phyloP scores from a whole-genome alignment of 2,329 filamentous ascomycete species.

The Colletotrichum plurivorum region DNA sequence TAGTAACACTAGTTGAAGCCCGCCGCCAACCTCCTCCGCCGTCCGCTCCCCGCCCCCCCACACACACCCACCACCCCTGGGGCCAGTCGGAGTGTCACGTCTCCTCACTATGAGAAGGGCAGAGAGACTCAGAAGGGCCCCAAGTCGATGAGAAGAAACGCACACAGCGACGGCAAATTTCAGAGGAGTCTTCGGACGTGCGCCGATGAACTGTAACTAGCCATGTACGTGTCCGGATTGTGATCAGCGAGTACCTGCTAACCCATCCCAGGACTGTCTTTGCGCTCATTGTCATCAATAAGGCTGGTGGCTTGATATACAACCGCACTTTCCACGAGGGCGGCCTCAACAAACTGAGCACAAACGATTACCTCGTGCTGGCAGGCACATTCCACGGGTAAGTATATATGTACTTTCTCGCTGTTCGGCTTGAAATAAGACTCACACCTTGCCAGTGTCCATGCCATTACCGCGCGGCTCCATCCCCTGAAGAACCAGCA shows the following conservation, averaged over 20 bases:
- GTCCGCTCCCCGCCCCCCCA: no score
- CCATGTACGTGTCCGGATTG: conserved; percentile 14
- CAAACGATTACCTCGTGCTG: conserved; percentile 96
- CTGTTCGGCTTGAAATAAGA: conserved; percentile 17
- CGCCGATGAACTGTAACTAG: conserved; percentile 5
- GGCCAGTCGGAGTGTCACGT: conserved; percentile 20
- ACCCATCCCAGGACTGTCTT: conserved; percentile 84
- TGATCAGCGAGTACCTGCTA: conserved; percentile 13
- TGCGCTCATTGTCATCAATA: conserved; percentile 97
- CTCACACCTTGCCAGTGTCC: conserved; percentile 64
- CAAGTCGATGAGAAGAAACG: conserved; percentile 18
- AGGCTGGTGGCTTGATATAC: conserved; percentile 96
- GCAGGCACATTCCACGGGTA: conserved; percentile 98
- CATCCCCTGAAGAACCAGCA: conserved; percentile 65
- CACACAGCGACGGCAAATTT: background rate
- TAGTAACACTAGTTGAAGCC: no score
- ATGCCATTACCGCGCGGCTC: conserved; percentile 77
- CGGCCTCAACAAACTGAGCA: conserved; percentile 87
- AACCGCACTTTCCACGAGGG: conserved; percentile 93
- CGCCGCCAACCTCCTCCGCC: no score
- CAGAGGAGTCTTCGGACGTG: conserved; percentile 13
- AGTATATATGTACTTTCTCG: conserved; percentile 44
- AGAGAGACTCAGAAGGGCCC: conserved; percentile 8
- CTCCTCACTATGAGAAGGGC: background rate
- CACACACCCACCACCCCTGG: conserved; percentile 3